phyloP scores from a whole-genome alignment of 768 basidiomycete genomes.

The Boletus rubroflammeus region DNA sequence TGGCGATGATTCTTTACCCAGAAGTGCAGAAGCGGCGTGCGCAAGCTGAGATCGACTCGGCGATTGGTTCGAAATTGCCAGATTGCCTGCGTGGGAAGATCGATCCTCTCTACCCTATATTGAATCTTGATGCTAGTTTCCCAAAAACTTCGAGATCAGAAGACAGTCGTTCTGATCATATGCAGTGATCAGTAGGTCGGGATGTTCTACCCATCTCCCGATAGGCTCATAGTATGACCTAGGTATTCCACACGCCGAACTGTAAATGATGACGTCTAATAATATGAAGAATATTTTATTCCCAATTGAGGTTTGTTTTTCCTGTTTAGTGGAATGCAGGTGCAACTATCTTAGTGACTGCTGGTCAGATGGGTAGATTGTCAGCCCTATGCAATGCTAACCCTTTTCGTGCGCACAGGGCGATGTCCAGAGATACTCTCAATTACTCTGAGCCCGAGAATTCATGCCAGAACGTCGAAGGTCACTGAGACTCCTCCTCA shows the following conservation, averaged over 20 bases:
- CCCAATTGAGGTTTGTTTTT: slow-evolving; percentile 33
- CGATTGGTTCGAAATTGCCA: slow-evolving; percentile 3
- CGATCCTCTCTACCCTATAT: slow-evolving; percentile 6
- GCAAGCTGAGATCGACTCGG: slow-evolving; percentile 11
- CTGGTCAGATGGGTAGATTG: background rate
- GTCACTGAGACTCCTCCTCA: background rate
- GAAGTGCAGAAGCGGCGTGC: slow-evolving; percentile 14
- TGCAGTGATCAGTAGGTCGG: slow-evolving; percentile 15
- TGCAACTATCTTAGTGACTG: background rate
- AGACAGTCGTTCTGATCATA: too few species aligned
- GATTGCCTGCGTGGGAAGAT: slow-evolving; percentile 18
- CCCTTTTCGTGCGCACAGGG: slow-evolving; percentile 12
- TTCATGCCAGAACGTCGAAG: slow-evolving; percentile 34
- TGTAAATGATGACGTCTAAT: slow-evolving; percentile 33
- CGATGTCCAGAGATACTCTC: slow-evolving; percentile 32
- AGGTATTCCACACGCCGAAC: slow-evolving; percentile 21
- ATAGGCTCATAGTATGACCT: background rate
- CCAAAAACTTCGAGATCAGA: too few species aligned
- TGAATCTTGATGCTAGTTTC: too few species aligned
- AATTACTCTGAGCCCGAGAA: slow-evolving; percentile 31
- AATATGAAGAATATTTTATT: slow-evolving; percentile 44
- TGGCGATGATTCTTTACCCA: slow-evolving; percentile 16
- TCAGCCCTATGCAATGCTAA: background rate
- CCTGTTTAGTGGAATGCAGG: background rate
- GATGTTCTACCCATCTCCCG: background rate